These are phyloP conservation scores for Seiridium unicorne DNA, from an alignment of 2,329 filamentous ascomycete genomes.

Conservation along the genomic window DNA sequence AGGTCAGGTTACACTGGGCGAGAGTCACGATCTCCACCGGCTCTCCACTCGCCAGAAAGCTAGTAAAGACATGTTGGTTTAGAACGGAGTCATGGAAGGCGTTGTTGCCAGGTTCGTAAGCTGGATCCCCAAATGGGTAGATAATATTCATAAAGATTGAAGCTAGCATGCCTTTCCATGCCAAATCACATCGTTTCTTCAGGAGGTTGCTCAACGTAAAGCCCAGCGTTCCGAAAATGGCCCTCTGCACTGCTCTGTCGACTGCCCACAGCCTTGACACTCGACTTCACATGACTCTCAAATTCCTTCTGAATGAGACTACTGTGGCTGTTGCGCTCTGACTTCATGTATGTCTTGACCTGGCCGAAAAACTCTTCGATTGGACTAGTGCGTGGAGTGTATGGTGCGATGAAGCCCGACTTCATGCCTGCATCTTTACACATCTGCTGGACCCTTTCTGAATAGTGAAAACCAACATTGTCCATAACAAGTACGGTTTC, in stretches of 20 bases:
- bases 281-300: not conserved
- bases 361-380: slow-evolving; percentile 7
- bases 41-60: no score
- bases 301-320: slow-evolving; percentile 1
- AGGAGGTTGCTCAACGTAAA: slow-evolving; percentile 3
- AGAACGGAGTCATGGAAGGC: no score
- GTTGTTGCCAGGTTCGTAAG: not conserved
- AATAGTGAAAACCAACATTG: slow-evolving; percentile 9
- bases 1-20: no score
- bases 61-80: no score
- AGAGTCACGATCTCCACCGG: no score
- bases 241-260: slow-evolving; percentile 3
- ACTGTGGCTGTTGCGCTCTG: slow-evolving; percentile 5
- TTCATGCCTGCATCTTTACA: not conserved
- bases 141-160: not conserved
- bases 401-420: slow-evolving; percentile 1
- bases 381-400: slow-evolving; percentile 4
- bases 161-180: not conserved
- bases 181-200: not conserved
- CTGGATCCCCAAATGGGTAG: not conserved
- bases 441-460: slow-evolving; percentile 3
- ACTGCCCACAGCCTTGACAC: not conserved
- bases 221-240: slow-evolving; percentile 10
- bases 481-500: slow-evolving; percentile 5
- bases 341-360: slow-evolving; percentile 9